phyloP scores from a whole-genome alignment of 108 stramenopile species.

The Parietichytrium sp. region DNA sequence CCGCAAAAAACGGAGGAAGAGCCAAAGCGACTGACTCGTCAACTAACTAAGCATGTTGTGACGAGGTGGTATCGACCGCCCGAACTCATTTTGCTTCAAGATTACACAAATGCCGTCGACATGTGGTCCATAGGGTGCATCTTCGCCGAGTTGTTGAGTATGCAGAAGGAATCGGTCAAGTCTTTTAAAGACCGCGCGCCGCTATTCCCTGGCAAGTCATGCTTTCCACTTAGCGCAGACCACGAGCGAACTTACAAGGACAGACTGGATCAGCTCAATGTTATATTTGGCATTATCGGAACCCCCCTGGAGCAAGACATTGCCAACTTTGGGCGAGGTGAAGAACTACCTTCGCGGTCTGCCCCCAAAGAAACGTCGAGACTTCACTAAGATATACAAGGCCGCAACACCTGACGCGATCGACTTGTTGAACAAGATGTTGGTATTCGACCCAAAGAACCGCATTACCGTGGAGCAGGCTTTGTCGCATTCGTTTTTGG shows the following conservation, averaged over 20 bases:
- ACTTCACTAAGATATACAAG: conserved; percentile 67
- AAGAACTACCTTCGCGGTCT: conserved; percentile 73
- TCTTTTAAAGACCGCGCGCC: conserved; percentile 53
- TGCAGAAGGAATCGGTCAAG: conserved; percentile 38
- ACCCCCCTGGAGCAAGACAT: conserved; percentile 81
- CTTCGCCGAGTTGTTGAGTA: conserved; percentile 60
- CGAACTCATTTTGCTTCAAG: conserved; percentile 92
- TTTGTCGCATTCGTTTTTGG: conserved; percentile 81
- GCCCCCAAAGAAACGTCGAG: conserved; percentile 58
- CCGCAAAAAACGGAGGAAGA: too few species aligned
- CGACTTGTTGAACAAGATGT: conserved; percentile 84
- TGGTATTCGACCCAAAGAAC: conserved; percentile 83
- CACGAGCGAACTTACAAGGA: conserved; percentile 58
- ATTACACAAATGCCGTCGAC: conserved; percentile 92
- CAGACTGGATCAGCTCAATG: conserved; percentile 88
- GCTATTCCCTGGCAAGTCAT: conserved; percentile 92
- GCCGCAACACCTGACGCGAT: conserved; percentile 76
- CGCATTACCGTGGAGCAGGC: conserved; percentile 87
- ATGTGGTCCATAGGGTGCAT: conserved; percentile 81
- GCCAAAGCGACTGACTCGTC: conserved; percentile 67
- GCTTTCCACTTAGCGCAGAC: conserved; percentile 87
- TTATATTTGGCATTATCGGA: conserved; percentile 91
- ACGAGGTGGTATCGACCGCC: conserved; percentile 98
- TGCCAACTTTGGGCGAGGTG: conserved; percentile 68
- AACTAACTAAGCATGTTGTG: conserved; percentile 95